Conservation (phyloP, 257 asterid species). For the Petunia axillaris region DNA sequence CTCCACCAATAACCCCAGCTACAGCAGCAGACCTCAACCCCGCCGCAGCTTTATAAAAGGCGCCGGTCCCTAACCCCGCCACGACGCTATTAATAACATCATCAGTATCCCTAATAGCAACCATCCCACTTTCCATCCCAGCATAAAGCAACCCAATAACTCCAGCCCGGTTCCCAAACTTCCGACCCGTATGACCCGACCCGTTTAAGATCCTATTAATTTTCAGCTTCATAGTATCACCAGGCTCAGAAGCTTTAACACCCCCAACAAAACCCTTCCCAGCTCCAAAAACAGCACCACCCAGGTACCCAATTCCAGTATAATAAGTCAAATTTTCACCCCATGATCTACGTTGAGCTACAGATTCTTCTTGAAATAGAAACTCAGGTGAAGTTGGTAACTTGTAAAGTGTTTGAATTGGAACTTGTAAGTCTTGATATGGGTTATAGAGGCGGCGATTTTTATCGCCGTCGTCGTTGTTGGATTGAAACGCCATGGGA, state of each 20-base stretch:
- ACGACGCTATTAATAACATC: slow-evolving; percentile 49
- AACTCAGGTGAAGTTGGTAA: slow-evolving; percentile 85
- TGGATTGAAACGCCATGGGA: slow-evolving; percentile 72
- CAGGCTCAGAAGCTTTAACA: slow-evolving; percentile 66
- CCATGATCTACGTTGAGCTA: slow-evolving; percentile 88
- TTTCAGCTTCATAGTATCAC: slow-evolving; percentile 78
- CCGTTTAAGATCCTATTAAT: slow-evolving; percentile 77
- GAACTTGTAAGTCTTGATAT: slow-evolving; percentile 72
- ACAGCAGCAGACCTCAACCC: slow-evolving; percentile 57
- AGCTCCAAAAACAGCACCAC: slow-evolving; percentile 75
- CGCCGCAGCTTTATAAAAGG: slow-evolving; percentile 52
- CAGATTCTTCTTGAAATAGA: slow-evolving; percentile 80
- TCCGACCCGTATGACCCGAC: slow-evolving; percentile 80
- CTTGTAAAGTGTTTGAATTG: slow-evolving; percentile 60
- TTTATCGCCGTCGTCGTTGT: slow-evolving; percentile 31
- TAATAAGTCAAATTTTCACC: slow-evolving; percentile 89
- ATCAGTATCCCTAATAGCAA: slow-evolving; percentile 47
- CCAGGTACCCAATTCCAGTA: slow-evolving; percentile 82
- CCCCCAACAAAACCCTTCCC: slow-evolving; percentile 67
- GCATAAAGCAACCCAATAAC: slow-evolving; percentile 81
- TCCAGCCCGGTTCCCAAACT: slow-evolving; percentile 79
- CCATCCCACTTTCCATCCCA: slow-evolving; percentile 87
- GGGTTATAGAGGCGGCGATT: slow-evolving; percentile 88
- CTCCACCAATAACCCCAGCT: slow-evolving; percentile 58
- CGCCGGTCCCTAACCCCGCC: slow-evolving; percentile 58